A percentile compares a stretch with the other conserved stretches of the same genome.
Conservation (phyloP, 345 rosid species). For the Eutrema heterophyllum region DNA sequence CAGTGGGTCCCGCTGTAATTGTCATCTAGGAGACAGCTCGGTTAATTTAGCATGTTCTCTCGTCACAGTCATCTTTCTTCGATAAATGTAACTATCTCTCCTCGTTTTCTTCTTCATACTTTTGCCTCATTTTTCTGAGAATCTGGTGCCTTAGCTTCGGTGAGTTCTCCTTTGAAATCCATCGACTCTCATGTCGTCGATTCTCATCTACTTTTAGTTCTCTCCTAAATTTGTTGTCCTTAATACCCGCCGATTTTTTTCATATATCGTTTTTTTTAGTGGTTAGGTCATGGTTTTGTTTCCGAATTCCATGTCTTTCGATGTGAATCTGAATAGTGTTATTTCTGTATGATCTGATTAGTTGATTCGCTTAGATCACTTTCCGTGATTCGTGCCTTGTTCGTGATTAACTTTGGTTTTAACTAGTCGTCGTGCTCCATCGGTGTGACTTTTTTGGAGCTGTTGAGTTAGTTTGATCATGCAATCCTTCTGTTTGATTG, state of each 20-base stretch:
- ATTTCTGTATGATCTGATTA: not conserved
- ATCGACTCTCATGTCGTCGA: not conserved
- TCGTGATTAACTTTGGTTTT: not conserved
- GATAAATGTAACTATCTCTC: constrained; percentile 24
- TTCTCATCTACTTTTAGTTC: not conserved
- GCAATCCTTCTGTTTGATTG: not conserved
- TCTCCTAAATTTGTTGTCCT: not conserved
- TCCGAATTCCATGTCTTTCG: not conserved
- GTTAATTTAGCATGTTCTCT: constrained; percentile 16
- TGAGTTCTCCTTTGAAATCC: constrained; percentile 8
- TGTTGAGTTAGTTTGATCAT: constrained; percentile 2
- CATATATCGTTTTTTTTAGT: not conserved
- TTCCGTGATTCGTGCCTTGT: not conserved
- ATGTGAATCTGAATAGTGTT: not conserved
- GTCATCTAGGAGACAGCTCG: not conserved
- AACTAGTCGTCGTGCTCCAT: not conserved
- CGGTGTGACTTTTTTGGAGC: not conserved
- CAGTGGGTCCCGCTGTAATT: constrained; percentile 29
- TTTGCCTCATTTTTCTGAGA: constrained; percentile 10
- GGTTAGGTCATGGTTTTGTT: constrained; percentile 20
- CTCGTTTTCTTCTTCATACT: not conserved
- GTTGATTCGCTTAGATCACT: not conserved
- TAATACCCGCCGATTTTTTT: not conserved
- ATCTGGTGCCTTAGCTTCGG: constrained; percentile 17
- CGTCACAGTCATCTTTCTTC: constrained; percentile 23